Conservation (phyloP, 768 basidiomycete species). For the Auricularia heimuer region DNA sequence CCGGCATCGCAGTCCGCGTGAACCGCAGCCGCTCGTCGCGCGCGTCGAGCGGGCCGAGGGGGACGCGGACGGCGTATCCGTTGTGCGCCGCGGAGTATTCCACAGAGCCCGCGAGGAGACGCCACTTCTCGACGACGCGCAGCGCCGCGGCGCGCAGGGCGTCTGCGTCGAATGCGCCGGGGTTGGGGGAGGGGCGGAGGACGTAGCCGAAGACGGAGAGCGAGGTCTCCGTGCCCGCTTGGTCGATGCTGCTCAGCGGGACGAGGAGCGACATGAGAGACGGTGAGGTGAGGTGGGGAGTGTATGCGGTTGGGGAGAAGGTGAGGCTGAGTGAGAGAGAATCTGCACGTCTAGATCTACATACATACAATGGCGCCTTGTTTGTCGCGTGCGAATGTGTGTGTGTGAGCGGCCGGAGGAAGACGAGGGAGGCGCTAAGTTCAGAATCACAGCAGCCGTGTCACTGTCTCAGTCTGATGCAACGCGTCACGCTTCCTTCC, state of each 20-base stretch:
- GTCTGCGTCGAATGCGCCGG: background rate
- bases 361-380: too few species aligned
- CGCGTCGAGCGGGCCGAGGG: background rate
- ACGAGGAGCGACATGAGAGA: background rate
- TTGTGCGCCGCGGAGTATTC: background rate
- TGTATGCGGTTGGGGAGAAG: background rate
- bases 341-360: too few species aligned
- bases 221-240: background rate
- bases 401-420: too few species aligned
- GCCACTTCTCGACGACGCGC: background rate
- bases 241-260: background rate
- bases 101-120: background rate
- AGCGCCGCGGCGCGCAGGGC: background rate
- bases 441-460: too few species aligned
- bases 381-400: too few species aligned
- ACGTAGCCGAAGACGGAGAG: background rate
- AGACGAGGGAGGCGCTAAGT: too few species aligned
- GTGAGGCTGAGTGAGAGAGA: background rate
- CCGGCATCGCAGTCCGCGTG: background rate
- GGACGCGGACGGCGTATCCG: background rate
- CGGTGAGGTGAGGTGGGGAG: background rate
- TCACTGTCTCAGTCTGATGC: too few species aligned
- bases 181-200: background rate
- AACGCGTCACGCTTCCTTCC: too few species aligned
- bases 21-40: background rate